phyloP scores from a whole-genome alignment of 2,329 filamentous ascomycete genomes.

The Aotearoamyces nothofagi region DNA sequence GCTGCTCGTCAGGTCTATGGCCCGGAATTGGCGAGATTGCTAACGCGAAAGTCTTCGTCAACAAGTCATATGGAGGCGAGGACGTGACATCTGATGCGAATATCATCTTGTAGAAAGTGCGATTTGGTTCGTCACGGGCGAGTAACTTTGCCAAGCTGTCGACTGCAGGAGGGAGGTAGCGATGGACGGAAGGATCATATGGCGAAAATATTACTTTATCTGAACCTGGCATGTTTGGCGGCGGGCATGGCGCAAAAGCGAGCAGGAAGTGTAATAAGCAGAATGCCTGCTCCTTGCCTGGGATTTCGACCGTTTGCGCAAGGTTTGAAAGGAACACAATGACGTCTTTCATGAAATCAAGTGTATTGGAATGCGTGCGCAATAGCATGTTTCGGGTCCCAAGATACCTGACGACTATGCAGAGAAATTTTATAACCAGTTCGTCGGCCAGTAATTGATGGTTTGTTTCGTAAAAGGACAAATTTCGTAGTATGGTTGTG shows the following conservation, averaged over 20 bases:
- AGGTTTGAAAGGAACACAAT: conserved; percentile 84
- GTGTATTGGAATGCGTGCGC: conserved; percentile 65
- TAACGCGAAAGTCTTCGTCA: conserved; percentile 77
- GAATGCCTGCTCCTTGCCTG: conserved; percentile 73
- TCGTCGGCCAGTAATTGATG: conserved; percentile 61
- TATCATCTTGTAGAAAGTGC: conserved; percentile 68
- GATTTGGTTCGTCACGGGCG: conserved; percentile 84
- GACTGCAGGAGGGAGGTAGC: conserved; percentile 78
- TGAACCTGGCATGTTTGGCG: conserved; percentile 38
- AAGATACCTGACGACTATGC: conserved; percentile 69
- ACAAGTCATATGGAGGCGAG: conserved; percentile 55
- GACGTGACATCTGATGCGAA: conserved; percentile 58
- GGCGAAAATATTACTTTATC: conserved; percentile 58
- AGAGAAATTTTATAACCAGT: conserved; percentile 67
- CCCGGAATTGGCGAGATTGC: conserved; percentile 78
- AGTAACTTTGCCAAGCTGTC: conserved; percentile 85
- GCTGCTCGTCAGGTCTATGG: conserved; percentile 34
- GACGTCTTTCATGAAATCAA: conserved; percentile 96
- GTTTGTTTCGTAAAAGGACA: conserved; percentile 75
- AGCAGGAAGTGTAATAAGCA: conserved; percentile 80
- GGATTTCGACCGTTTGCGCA: conserved; percentile 63
- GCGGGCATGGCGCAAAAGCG: conserved; percentile 71
- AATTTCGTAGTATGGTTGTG: conserved; percentile 81
- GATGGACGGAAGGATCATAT: conserved; percentile 69
- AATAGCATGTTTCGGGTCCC: conserved; percentile 82